phyloP scores from a whole-genome alignment of 192 early-diverging fungal genomes.

The Spinellus fusiger region DNA sequence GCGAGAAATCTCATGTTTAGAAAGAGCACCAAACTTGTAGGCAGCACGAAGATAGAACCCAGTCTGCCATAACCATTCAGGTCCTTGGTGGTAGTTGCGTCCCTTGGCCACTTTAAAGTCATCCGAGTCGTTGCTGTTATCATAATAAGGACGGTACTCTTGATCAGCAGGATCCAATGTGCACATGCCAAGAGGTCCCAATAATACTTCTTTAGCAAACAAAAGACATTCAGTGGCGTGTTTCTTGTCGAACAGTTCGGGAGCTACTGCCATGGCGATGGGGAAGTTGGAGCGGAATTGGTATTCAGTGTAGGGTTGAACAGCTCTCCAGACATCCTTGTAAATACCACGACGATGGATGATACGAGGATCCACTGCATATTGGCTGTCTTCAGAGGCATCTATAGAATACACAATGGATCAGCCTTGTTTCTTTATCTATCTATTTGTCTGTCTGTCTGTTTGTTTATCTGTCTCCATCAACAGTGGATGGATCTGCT shows the following conservation, averaged over 20 bases:
- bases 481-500: too few species aligned
- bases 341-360: conserved; percentile 91
- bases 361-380: conserved; percentile 52
- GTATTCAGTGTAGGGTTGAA: conserved; percentile 74
- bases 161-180: conserved; percentile 93
- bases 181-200: conserved; percentile 89
- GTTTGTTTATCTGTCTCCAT: too few species aligned
- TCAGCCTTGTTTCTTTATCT: not conserved
- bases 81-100: conserved; percentile 95
- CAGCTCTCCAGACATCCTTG: conserved; percentile 79
- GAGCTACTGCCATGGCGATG: conserved; percentile 90
- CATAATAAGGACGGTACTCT: conserved; percentile 90
- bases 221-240: conserved; percentile 71
- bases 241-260: conserved; percentile 80
- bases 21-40: conserved; percentile 55
- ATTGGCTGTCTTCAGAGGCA: conserved; percentile 51
- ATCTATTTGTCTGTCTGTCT: not conserved
- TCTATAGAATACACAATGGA: conserved; percentile 32
- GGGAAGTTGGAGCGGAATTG: conserved; percentile 91
- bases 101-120: conserved; percentile 90
- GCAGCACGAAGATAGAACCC: conserved; percentile 89
- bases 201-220: conserved; percentile 59
- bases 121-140: conserved; percentile 83
- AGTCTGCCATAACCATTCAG: conserved; percentile 93
- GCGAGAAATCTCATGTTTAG: conserved; percentile 49